Base-by-base conservation (phyloP, 306 rosid genomes). In the Dalbergia oliveri region DNA sequence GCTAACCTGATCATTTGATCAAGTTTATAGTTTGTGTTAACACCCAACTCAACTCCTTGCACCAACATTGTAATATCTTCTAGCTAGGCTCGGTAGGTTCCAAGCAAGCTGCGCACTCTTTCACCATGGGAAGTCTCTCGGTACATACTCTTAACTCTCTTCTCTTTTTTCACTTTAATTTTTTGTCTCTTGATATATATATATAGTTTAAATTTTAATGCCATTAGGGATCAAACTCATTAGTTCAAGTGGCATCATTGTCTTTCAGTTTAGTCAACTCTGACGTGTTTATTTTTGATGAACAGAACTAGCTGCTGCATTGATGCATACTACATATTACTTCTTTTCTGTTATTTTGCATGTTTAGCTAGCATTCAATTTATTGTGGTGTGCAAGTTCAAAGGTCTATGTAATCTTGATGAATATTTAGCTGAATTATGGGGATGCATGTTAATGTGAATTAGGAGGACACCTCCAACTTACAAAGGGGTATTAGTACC, bases 101-200 rank as follows among this genome's bases (percentile, higher is more conserved):
- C 31, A 26, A 26, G 31, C 31, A 26, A 26, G 3, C 7, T 16
- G 3, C 13, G 1, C 6, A 64, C 23, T 9, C 31, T 31, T 59
- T 37, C 81, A 70, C 0, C 66, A 79, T 71, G 83, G 78, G 57
- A 50, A 71, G 83, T 58, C 77, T 61, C 73, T 66, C 72, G 66
- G 83, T 79, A 71, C 31, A 2, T 26, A 26, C 31, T 26, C 31
- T 26, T 2, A 26, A 26, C 65, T 35, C 47, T 79, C 12, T 59
- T 79, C 14, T 50, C 13, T 68, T 58, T 35, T 53, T 39, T 63
- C 3, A 4, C 9, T 60, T 34, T 15, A 0, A 4, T 60, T 13
- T 60, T 26, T 56, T 51, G 19, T 14, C n/a, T 51, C 1, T 1
- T 14, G 14, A 51, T 33, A 15, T 3, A 8, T 8, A 8, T 8